Conservation (phyloP, 176 grass and related monocot species). For the Hyparrhenia diplandra region DNA sequence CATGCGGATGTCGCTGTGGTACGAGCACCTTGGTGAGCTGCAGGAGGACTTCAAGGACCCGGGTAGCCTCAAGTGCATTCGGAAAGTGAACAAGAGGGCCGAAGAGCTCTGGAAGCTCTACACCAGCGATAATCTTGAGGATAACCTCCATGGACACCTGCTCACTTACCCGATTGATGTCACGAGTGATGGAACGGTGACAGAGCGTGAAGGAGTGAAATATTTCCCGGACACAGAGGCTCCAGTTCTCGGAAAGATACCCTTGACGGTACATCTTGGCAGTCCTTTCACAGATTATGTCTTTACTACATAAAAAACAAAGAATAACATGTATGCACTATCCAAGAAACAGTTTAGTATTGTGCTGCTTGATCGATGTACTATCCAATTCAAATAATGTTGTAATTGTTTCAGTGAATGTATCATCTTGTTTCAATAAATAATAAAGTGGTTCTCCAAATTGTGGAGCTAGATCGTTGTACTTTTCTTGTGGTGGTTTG, state of each 20-base stretch:
- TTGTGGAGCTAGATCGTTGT: too few relatives aligned
- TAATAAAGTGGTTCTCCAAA: too few relatives aligned
- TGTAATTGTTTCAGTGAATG: too few relatives aligned
- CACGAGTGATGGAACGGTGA: conserved; percentile 36
- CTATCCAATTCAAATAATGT: too few relatives aligned
- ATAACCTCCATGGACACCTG: conserved; percentile 69
- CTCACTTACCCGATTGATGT: conserved; percentile 58
- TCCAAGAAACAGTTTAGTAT: too few relatives aligned
- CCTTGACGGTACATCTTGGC: too few relatives aligned
- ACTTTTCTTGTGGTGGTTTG: too few relatives aligned
- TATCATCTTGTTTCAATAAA: too few relatives aligned
- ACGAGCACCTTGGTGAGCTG: conserved; percentile 77
- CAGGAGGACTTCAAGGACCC: conserved; percentile 51
- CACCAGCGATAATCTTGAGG: conserved; percentile 27
- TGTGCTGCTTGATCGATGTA: too few relatives aligned
- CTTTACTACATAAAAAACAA: too few relatives aligned
- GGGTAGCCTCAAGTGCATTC: conserved; percentile 49
- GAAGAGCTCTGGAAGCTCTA: conserved; percentile 69
- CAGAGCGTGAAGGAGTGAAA: conserved; percentile 50
- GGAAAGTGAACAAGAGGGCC: conserved; percentile 64
- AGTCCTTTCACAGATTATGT: too few relatives aligned
- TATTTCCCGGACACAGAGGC: conserved; percentile 64
- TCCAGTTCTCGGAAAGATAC: conserved; percentile 28
- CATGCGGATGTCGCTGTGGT: conserved; percentile 81
- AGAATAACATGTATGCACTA: too few relatives aligned